phyloP scores from a whole-genome alignment of 331 rosid species.

The Phaseolus coccineus region DNA sequence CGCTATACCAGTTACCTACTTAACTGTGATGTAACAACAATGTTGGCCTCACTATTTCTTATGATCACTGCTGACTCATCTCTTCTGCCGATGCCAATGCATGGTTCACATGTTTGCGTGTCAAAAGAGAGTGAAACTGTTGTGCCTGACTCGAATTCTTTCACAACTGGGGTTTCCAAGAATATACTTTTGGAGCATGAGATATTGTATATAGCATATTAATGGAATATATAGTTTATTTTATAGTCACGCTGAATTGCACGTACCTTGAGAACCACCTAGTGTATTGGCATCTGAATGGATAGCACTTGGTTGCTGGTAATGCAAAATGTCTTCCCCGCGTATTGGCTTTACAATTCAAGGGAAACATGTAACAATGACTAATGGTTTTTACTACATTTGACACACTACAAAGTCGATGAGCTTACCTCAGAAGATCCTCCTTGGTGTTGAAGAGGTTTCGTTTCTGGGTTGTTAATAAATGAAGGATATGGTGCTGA shows the following conservation, averaged over 20 bases:
- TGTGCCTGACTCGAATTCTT: slow-evolving; percentile 48
- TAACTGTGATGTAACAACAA: slow-evolving; percentile 49
- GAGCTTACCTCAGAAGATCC: slow-evolving; percentile 59
- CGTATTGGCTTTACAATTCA: slow-evolving; percentile 51
- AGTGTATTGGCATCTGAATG: slow-evolving; percentile 51
- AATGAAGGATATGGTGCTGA: slow-evolving; percentile 55
- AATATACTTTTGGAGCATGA: not conserved
- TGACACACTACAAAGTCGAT: slow-evolving; percentile 1
- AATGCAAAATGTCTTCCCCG: slow-evolving; percentile 55
- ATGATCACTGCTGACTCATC: slow-evolving; percentile 44
- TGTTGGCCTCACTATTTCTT: slow-evolving; percentile 51
- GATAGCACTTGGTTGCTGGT: slow-evolving; percentile 53
- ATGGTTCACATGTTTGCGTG: slow-evolving; percentile 50
- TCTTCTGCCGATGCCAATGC: slow-evolving; percentile 49
- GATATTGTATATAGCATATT: not conserved
- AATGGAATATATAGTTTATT: not conserved
- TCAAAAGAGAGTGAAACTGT: slow-evolving; percentile 48
- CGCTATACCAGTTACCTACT: slow-evolving; percentile 50
- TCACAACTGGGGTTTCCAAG: not conserved
- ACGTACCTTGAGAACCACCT: slow-evolving; percentile 53
- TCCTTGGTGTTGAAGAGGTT: slow-evolving; percentile 54
- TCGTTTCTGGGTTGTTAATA: slow-evolving; percentile 51
- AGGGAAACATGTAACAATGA: slow-evolving; percentile 28
- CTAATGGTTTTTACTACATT: slow-evolving; percentile 20
- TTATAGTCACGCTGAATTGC: slow-evolving; percentile 5